Percentiles rank a stretch among this genome's conserved stretches.
Evolutionary conservation across 2,329 filamentous ascomycete genomes (phyloP).

Genomic region (Dryadomyces quercus-mongolicae): DNA sequence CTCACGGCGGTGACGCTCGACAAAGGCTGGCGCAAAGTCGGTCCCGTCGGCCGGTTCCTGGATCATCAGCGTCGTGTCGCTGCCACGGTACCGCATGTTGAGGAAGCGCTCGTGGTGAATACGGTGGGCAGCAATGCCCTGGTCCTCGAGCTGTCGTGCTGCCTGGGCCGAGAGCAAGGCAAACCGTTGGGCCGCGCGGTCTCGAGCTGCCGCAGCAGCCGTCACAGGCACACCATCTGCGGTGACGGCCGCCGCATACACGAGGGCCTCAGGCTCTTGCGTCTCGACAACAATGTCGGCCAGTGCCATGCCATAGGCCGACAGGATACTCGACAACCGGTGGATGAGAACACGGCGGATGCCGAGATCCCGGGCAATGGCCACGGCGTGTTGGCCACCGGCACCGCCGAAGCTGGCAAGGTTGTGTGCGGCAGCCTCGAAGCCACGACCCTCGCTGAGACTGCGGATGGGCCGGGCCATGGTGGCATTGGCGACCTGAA

Average conservation of each 20-base stretch:
- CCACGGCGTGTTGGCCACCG: constrained; percentile 80
- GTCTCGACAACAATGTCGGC: constrained; percentile 74
- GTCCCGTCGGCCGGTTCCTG: constrained; percentile 38
- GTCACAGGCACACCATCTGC: no score
- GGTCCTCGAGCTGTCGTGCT: constrained; percentile 40
- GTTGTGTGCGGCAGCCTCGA: constrained; percentile 73
- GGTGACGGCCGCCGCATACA: constrained; percentile 35
- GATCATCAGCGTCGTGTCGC: constrained; percentile 77
- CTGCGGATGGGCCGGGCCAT: constrained; percentile 86
- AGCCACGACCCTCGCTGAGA: constrained; percentile 85
- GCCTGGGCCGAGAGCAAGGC: background rate
- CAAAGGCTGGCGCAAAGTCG: constrained; percentile 54
- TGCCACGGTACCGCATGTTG: constrained; percentile 84
- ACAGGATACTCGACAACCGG: constrained; percentile 76
- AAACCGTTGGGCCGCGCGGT: constrained; percentile 59
- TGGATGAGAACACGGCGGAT: constrained; percentile 78
- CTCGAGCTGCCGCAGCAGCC: no score
- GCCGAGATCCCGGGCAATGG: constrained; percentile 72
- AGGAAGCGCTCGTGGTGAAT: constrained; percentile 84
- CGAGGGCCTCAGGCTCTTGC: constrained; percentile 47
- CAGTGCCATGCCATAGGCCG: no score
- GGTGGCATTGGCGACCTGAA: constrained; percentile 79
- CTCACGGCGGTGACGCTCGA: constrained; percentile 58
- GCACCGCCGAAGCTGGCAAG: constrained; percentile 86
- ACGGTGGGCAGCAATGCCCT: constrained; percentile 50